phyloP scores from a whole-genome alignment of 2,329 filamentous ascomycete genomes.

The Phialemoniopsis sp. region DNA sequence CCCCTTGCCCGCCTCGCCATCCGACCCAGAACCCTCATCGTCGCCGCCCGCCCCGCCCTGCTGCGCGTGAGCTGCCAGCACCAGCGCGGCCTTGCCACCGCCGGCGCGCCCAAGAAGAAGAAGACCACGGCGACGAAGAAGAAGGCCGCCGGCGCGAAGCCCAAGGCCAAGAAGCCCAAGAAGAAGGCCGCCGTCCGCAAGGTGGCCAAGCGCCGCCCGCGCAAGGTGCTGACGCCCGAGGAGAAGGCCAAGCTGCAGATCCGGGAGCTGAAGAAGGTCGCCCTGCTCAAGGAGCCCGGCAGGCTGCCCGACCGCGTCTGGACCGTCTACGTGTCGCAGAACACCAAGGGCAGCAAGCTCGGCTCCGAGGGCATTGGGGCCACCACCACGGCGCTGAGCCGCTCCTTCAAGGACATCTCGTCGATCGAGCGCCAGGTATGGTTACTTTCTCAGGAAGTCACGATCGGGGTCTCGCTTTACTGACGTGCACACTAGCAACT shows the following conservation, averaged over 20 bases:
- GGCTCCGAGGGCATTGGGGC: slow-evolving; percentile 5
- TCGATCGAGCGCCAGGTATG: slow-evolving; percentile 38
- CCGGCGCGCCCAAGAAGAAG: slow-evolving; percentile 15
- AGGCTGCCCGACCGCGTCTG: slow-evolving; percentile 25
- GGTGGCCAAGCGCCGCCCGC: slow-evolving; percentile 14
- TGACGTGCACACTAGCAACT: slow-evolving; percentile 26
- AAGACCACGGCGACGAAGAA: slow-evolving; percentile 17
- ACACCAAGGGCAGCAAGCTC: slow-evolving; percentile 15
- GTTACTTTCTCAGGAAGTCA: no score
- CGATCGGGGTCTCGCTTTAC: no score
- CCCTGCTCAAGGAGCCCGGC: slow-evolving; percentile 35
- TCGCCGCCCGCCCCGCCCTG: slow-evolving; percentile 1
- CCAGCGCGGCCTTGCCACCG: slow-evolving; percentile 10
- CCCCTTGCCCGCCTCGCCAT: no score
- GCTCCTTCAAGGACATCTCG: slow-evolving; percentile 33
- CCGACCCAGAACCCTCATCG: slow-evolving; percentile 2
- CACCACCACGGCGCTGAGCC: slow-evolving; percentile 13
- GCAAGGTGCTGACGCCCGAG: slow-evolving; percentile 30
- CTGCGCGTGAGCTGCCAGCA: neutral
- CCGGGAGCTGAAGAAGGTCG: slow-evolving; percentile 30
- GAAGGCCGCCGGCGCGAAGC: slow-evolving; percentile 17
- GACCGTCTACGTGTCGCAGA: slow-evolving; percentile 29
- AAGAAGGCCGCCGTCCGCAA: slow-evolving; percentile 13
- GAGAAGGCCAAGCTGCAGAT: slow-evolving; percentile 26
- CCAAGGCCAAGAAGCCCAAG: slow-evolving; percentile 15